Evolutionary conservation across 768 basidiomycete species (phyloP), one percentile per base, ranked within the genome.

Genomic region (Mycena galericulata): DNA sequence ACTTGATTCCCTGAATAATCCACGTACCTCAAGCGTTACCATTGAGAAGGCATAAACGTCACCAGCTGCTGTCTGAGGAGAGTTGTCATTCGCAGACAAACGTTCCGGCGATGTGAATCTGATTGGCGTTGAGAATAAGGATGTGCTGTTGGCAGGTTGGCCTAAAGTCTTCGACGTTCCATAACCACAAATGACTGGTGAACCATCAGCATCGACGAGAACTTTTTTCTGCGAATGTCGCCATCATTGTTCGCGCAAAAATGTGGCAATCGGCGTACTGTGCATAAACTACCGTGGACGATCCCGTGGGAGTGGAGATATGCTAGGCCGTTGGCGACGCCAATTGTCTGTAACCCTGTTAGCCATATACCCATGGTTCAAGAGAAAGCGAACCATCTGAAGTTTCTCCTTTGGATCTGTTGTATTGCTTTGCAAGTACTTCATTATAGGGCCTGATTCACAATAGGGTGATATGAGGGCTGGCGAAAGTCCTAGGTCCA

Each of bases 41-140:
- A 72, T 72, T 20, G 62, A 47, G 43, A 72, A 64, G 1, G 70
- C 20, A 43, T 72, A 72, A 27, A 72, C 62, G 50, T 72, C 70
- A 2, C 56, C 53, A 2, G 60, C n/a, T 36, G 18, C 15, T n/a
- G 57, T 67, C 14, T 50, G 38, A 24, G 26, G n/a, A 20, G 46
- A 50, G 50, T 54, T n/a, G 12, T 38, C 34, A n/a, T 59, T 32
- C 10, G 10, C 65, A 12, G 64, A 59, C 26, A 71, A 71, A 6
- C n/a, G 67, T 58, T 71, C 69, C 7, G 69, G 69, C 26, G 69
- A 3, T 2, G 69, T 43, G 36, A 67, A 67, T 9, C 69, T 60
- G 29, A 62, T 59, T 3, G 69, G 56, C n/a, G 53, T 30, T 2
- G 43, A 46, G 24, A 71, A 49, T 20, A 69, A 26, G 17, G 46